Evolutionary conservation across 176 grass and related monocot species (phyloP).

Genomic region (Metroxylon sagu): DNA sequence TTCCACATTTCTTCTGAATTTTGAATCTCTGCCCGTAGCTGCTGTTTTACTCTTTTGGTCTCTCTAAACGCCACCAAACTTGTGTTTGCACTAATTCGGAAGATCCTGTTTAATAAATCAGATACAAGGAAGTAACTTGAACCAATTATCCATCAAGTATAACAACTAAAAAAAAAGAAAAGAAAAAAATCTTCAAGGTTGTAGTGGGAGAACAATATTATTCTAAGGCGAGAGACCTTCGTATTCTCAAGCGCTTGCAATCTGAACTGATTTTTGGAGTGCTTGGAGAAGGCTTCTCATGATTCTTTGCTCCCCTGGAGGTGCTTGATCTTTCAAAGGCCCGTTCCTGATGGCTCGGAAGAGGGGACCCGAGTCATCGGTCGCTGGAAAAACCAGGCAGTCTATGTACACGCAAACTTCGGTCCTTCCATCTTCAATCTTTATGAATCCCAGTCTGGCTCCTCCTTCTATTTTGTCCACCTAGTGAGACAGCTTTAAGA

Average conservation of each 20-base stretch:
- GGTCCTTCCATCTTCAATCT: slow-evolving; percentile 41
- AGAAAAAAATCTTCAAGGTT: no score
- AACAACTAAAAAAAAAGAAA: no score
- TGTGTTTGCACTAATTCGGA: no score
- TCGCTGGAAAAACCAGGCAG: slow-evolving; percentile 53
- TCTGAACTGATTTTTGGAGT: slow-evolving; percentile 56
- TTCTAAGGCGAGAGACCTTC: no score
- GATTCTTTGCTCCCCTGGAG: slow-evolving; percentile 77
- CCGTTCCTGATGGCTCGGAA: slow-evolving; percentile 75
- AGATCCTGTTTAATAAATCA: no score
- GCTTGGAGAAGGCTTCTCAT: slow-evolving; percentile 85
- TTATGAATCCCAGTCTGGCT: slow-evolving; percentile 55
- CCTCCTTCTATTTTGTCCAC: slow-evolving; percentile 81
- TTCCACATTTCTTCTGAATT: no score
- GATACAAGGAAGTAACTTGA: no score
- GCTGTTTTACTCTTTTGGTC: no score
- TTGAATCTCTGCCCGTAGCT: no score
- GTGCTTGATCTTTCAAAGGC: slow-evolving; percentile 44
- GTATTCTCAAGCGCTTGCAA: slow-evolving; percentile 37
- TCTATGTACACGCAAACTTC: slow-evolving; percentile 70
- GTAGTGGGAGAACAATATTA: no score
- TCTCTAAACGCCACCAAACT: no score
- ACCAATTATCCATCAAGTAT: no score
- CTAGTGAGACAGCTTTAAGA: slow-evolving; percentile 7
- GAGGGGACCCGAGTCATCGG: slow-evolving; percentile 35